Evolutionary conservation across 768 basidiomycete genomes (phyloP).

Genomic region (button mushroom (Agaricus bisporus)): DNA sequence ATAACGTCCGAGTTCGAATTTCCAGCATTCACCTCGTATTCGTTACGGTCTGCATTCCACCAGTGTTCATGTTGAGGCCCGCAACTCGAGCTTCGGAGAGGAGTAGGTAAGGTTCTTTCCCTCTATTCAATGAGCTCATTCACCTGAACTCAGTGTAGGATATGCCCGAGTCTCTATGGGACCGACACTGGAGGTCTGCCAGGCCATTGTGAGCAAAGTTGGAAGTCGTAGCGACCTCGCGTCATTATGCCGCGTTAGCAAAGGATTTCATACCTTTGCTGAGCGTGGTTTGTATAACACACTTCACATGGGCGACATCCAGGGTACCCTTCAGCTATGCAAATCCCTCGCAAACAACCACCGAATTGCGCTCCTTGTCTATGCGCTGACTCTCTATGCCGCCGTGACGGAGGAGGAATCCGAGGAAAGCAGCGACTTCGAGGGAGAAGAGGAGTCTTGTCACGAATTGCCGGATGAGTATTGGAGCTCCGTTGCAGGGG

Average conservation of each 20-base stretch:
- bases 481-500: conserved; percentile 45
- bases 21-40: not conserved
- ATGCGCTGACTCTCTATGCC: conserved; percentile 46
- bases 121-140: not conserved
- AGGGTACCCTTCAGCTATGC: conserved; percentile 38
- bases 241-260: conserved; percentile 52
- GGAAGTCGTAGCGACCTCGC: conserved; percentile 48
- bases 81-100: conserved; percentile 16
- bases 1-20: conserved; percentile 1
- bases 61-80: conserved; percentile 12
- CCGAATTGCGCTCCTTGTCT: conserved; percentile 46
- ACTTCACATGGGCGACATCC: conserved; percentile 37
- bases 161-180: conserved; percentile 48
- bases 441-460: conserved; percentile 14
- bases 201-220: conserved; percentile 48
- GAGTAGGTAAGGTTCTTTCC: conserved; percentile 21
- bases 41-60: conserved; percentile 3
- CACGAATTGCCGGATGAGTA: conserved; percentile 30
- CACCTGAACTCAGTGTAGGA: conserved; percentile 20
- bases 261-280: conserved; percentile 44
- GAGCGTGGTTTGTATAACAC: conserved; percentile 59
- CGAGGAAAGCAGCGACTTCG: conserved; percentile 20
- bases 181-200: conserved; percentile 52
- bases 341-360: conserved; percentile 36
- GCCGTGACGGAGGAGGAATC: conserved; percentile 22